A percentile compares a stretch with the other conserved stretches of the same genome.
Evolutionary conservation across 768 basidiomycete species (phyloP).

Genomic region (Mycena capillaripes): DNA sequence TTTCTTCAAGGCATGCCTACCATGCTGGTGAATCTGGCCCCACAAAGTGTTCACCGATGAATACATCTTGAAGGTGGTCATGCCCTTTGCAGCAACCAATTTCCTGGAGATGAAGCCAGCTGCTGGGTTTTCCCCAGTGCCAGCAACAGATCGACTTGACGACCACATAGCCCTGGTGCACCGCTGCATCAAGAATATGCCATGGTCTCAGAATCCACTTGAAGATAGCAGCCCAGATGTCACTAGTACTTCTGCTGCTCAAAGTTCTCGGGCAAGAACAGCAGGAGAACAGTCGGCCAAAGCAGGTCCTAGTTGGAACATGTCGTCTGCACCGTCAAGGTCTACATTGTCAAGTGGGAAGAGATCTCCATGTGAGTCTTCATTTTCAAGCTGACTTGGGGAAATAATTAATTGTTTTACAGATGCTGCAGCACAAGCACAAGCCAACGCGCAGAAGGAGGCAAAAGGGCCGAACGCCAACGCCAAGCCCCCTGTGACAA

Average conservation of each 20-base stretch:
- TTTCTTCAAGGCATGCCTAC: slow-evolving; percentile 1
- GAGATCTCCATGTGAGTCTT: background rate
- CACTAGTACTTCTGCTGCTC: background rate
- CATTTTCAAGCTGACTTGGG: background rate
- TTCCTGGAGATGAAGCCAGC: slow-evolving; percentile 1
- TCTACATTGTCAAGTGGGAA: background rate
- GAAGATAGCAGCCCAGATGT: background rate
- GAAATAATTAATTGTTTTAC: background rate
- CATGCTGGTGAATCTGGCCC: slow-evolving; percentile 2
- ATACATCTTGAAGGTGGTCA: background rate
- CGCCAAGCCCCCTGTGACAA: slow-evolving; percentile 6
- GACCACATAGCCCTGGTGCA: background rate
- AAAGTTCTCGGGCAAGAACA: background rate
- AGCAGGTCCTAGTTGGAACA: background rate
- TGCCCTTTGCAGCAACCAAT: background rate
- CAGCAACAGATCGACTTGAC: background rate
- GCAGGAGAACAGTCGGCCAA: background rate
- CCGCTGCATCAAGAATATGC: slow-evolving; percentile 2
- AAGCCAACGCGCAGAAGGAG: background rate
- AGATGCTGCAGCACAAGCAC: background rate
- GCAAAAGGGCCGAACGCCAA: background rate
- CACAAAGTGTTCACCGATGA: slow-evolving; percentile 4
- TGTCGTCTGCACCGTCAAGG: background rate
- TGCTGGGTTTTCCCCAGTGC: background rate
- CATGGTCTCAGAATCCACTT: slow-evolving; percentile 9